Evolutionary conservation across 805 yeast genomes (phyloP), one percentile per base, ranked within the genome.

Genomic region (Saturnispora serradocipensis): DNA sequence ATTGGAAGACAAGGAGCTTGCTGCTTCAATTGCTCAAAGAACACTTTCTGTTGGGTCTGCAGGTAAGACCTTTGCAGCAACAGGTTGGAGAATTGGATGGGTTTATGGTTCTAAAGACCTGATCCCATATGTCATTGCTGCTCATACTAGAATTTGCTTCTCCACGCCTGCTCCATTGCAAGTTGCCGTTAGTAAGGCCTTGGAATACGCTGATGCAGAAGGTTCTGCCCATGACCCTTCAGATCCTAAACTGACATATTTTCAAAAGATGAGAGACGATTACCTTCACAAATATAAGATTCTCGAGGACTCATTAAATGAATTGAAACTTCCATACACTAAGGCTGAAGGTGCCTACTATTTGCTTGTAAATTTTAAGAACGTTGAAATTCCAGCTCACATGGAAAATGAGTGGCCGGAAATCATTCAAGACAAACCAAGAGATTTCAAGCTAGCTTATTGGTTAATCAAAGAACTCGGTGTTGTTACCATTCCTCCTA

Each of bases 71-170:
- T 93, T 93, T 72, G 96, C 97, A n/a, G 96, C 96, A 43, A 93
- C 99, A 11, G 99, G 99, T 50, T 93, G 98, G 97, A 83, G 99
- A 73, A 79, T 93, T 49, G 99, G 99, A 50, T 93, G 96, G 95
- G 76, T 91, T 38, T 82, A 90, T 55, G 98, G 97, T 6, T 84
- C 86, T 50, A 75, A 86, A n/a, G 86, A 85, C 30, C 72, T 90
- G 57, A 74, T 93, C 60, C 81, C 84, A 58, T 88, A 86, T 63
- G 95, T 83, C 5, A 76, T 88, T 6, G 78, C 86, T 25, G 98
- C 98, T 0, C 97, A 93, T 68, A 88, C 97, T 1, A 79, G 99
- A 68, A 91, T 93, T 60, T 88, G 96, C 63, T 93, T 93, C 68
- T 75, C 91, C 9, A 79, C 89, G 1, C 96, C 96, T 44, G 81